Conservation (phyloP, 306 rosid genomes). For the Glycine soja region DNA sequence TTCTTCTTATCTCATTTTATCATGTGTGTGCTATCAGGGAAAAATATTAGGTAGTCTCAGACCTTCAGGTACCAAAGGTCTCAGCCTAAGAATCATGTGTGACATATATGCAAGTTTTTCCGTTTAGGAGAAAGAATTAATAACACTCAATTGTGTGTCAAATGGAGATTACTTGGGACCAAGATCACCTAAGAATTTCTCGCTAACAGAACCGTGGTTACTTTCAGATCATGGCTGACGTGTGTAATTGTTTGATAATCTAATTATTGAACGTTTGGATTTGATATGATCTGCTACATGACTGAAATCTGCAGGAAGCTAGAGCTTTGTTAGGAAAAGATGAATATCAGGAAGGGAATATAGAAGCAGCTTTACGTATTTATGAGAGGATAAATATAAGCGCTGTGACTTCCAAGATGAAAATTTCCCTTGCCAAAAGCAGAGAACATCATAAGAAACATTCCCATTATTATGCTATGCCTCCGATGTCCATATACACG, state of each 20-base stretch:
- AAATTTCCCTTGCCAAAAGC: slow-evolving; percentile 63
- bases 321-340: slow-evolving; percentile 92
- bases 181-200: too few species aligned
- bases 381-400: slow-evolving; percentile 85
- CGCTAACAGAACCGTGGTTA: neutral
- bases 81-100: too few species aligned
- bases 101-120: too few species aligned
- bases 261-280: slow-evolving; percentile 14
- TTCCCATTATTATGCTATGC: slow-evolving; percentile 56
- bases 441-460: slow-evolving; percentile 63
- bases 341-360: slow-evolving; percentile 91
- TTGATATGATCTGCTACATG: slow-evolving; percentile 30
- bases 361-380: slow-evolving; percentile 87
- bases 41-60: too few species aligned
- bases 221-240: slow-evolving; percentile 38
- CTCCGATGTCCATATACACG: slow-evolving; percentile 74
- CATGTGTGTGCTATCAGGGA: neutral
- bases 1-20: slow-evolving; percentile 22
- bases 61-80: too few species aligned
- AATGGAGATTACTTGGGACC: too few species aligned
- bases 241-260: slow-evolving; percentile 21
- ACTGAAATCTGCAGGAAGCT: slow-evolving; percentile 79
- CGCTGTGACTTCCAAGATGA: slow-evolving; percentile 70
- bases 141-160: too few species aligned
- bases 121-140: too few species aligned